Conservation (phyloP, 2,329 filamentous ascomycete genomes). For the Colletotrichum camelliae region DNA sequence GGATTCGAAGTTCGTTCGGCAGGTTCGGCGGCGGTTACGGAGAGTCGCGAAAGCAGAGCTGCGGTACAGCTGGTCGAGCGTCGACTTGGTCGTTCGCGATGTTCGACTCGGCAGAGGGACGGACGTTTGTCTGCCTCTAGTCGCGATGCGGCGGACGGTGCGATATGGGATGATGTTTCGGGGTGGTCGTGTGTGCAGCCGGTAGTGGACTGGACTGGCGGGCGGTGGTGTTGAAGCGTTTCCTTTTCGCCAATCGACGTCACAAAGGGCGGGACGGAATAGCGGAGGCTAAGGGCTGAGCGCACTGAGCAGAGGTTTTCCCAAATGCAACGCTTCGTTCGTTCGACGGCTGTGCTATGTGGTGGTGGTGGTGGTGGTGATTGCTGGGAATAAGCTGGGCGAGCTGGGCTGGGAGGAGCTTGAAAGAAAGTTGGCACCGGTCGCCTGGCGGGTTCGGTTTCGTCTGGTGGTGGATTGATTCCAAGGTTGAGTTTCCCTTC, state of each 20-base stretch:
- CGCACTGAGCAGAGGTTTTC: not conserved
- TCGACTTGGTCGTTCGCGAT: not conserved
- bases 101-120: not conserved
- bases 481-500: not conserved
- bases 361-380: not conserved
- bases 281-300: not conserved
- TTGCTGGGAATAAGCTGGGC: not conserved
- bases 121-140: not conserved
- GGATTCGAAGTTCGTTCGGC: not conserved
- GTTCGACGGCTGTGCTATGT: not conserved
- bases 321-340: not conserved
- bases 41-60: not conserved
- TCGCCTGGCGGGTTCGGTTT: slow-evolving; percentile 8
- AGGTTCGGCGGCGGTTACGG: not conserved
- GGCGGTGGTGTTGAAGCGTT: not conserved
- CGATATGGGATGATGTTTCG: not conserved
- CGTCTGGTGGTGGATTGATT: not conserved
- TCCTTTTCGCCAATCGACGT: slow-evolving; percentile 16
- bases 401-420: not conserved
- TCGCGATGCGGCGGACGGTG: not conserved
- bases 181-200: not conserved
- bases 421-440: slow-evolving; percentile 19
- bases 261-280: not conserved
- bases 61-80: not conserved
- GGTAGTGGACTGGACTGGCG: not conserved